These are phyloP conservation scores for Lactifluus pinguis DNA, from an alignment of 768 basidiomycete genomes.

Conservation along the genomic window DNA sequence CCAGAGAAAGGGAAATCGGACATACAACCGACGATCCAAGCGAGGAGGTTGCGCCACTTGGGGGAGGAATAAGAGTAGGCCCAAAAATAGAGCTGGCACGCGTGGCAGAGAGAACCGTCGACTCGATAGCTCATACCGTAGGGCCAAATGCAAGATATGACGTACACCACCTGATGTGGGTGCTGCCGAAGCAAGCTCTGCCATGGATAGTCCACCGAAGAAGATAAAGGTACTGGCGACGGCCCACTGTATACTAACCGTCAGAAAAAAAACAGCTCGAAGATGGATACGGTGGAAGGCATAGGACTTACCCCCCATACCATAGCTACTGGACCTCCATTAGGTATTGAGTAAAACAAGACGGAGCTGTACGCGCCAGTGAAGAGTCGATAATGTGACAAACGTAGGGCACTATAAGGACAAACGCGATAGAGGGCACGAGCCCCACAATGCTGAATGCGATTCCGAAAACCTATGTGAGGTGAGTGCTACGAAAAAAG, in stretches of 20 bases:
- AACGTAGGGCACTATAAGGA: not conserved
- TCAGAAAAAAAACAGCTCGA: not conserved
- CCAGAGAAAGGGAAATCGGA: not conserved
- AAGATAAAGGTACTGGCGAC: slow-evolving; percentile 56
- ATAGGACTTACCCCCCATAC: slow-evolving; percentile 53
- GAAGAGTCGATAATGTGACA: not conserved
- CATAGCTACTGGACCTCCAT: slow-evolving; percentile 63
- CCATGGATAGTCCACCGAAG: slow-evolving; percentile 57
- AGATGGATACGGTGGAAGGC: not conserved
- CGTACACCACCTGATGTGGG: slow-evolving; percentile 65
- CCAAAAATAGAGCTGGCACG: slow-evolving; percentile 57
- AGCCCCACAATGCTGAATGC: slow-evolving; percentile 66
- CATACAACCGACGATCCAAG: slow-evolving; percentile 65
- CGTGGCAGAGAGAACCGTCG: not conserved
- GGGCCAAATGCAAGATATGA: not conserved
- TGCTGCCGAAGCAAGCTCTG: slow-evolving; percentile 59
- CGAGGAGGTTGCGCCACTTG: slow-evolving; percentile 47
- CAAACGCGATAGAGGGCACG: slow-evolving; percentile 54
- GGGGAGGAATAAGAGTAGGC: slow-evolving; percentile 50
- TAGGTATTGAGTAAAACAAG: slow-evolving; percentile 47
- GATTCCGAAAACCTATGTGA: slow-evolving; percentile 54
- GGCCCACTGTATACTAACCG: slow-evolving; percentile 45
- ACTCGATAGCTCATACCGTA: not conserved
- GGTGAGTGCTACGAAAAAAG: not conserved
- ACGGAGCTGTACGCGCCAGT: slow-evolving; percentile 29